phyloP scores from a whole-genome alignment of 176 grass and related monocot genomes.

The Oryza punctata region DNA sequence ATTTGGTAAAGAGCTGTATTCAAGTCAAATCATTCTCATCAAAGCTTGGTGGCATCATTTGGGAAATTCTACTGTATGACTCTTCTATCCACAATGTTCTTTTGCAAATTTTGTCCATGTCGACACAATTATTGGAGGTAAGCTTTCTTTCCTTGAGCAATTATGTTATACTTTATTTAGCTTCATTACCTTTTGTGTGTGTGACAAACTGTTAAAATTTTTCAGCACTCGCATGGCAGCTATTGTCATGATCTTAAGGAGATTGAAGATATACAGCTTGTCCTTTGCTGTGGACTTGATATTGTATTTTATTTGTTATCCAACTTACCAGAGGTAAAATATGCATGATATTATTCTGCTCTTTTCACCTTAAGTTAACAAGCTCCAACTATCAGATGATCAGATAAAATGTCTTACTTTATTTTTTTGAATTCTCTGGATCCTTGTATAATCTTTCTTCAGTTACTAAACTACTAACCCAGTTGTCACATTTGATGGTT shows the following conservation, averaged over 20 bases:
- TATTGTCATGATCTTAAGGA: conserved; percentile 53
- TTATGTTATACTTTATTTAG: conserved; percentile 28
- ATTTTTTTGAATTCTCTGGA: neutral
- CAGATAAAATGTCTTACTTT: neutral
- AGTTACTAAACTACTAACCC: neutral
- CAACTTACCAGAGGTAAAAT: conserved; percentile 69
- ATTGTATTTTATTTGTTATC: conserved; percentile 56
- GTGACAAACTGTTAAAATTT: conserved; percentile 25
- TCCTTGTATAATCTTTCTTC: neutral
- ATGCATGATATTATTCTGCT: conserved; percentile 5
- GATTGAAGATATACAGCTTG: conserved; percentile 67
- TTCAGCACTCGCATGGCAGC: conserved; percentile 54
- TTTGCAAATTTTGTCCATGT: conserved; percentile 57
- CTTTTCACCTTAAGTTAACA: conserved; percentile 2
- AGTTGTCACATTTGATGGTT: neutral
- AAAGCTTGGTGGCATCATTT: conserved; percentile 62
- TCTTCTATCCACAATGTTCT: conserved; percentile 73
- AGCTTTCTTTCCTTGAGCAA: conserved; percentile 29
- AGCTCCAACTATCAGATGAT: neutral
- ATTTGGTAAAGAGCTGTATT: conserved; percentile 82
- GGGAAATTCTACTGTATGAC: conserved; percentile 81
- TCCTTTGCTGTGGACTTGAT: conserved; percentile 72
- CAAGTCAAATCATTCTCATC: conserved; percentile 48
- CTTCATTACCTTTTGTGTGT: conserved; percentile 35
- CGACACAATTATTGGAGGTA: conserved; percentile 64